Conservation (phyloP, 768 basidiomycete genomes). For the Daedaleopsis nitida region DNA sequence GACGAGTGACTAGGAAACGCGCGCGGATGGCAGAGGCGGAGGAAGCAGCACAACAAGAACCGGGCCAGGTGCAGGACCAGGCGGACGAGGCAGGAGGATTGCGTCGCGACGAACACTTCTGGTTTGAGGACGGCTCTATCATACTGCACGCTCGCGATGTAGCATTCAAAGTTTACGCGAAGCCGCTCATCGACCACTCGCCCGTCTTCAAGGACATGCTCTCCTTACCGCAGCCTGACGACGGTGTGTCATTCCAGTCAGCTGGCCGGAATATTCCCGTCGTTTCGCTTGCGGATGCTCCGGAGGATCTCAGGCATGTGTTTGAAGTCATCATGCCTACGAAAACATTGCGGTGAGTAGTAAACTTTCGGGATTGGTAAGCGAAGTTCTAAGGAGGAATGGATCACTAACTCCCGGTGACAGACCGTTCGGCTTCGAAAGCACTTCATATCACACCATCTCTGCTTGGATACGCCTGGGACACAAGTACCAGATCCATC, state of each 20-base stretch:
- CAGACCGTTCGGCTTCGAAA: not conserved
- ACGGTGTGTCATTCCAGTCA: too few species aligned
- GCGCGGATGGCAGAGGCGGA: too few species aligned
- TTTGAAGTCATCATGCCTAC: not conserved
- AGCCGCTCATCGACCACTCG: slow-evolving; percentile 10
- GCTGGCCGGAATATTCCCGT: not conserved
- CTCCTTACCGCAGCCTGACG: not conserved
- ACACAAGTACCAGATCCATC: slow-evolving; percentile 2
- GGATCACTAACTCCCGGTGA: not conserved
- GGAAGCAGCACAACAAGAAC: too few species aligned
- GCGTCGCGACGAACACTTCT: slow-evolving; percentile 2
- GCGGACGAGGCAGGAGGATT: not conserved
- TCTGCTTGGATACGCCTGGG: not conserved
- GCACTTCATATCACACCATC: not conserved
- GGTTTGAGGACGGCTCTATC: slow-evolving; percentile 20
- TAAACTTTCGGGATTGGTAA: not conserved
- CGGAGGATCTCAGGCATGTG: not conserved
- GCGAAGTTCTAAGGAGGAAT: not conserved
- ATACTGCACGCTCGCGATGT: slow-evolving; percentile 8
- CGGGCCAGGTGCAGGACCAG: too few species aligned
- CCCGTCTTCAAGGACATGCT: slow-evolving; percentile 15
- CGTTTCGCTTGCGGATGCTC: not conserved
- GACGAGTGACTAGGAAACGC: too few species aligned
- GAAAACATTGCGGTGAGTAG: not conserved
- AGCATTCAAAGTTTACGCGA: slow-evolving; percentile 13